Conservation (phyloP, 2,329 filamentous ascomycete species). For the Monilinia polystroma region DNA sequence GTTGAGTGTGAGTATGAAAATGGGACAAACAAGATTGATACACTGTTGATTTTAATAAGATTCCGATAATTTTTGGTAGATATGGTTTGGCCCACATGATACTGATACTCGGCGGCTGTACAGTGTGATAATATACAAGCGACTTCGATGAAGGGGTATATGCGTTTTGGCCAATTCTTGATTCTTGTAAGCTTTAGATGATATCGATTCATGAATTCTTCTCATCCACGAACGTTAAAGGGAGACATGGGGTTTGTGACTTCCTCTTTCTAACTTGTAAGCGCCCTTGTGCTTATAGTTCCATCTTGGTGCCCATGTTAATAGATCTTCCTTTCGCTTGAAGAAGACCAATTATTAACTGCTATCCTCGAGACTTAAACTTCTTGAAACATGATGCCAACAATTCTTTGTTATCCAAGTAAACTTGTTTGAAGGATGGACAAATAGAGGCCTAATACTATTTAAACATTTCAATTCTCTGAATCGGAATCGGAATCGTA, state of each 20-base stretch:
- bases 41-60: neutral
- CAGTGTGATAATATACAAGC: neutral
- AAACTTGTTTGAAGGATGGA: neutral
- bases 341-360: slow-evolving; percentile 3
- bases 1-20: too few species aligned
- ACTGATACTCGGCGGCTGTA: slow-evolving; percentile 5
- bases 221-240: neutral
- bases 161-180: neutral
- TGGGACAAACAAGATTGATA: neutral
- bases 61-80: neutral
- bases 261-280: neutral
- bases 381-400: slow-evolving; percentile 17
- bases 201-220: neutral
- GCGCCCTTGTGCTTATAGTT: slow-evolving; percentile 10
- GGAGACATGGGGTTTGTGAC: neutral
- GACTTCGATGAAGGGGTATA: slow-evolving; percentile 15
- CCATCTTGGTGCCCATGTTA: slow-evolving; percentile 6
- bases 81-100: neutral
- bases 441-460: neutral
- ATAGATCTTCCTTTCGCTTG: slow-evolving; percentile 15
- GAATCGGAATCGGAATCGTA: neutral
- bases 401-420: neutral
- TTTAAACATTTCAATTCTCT: neutral
- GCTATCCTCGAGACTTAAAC: neutral
- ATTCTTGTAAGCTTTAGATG: slow-evolving; percentile 13